Evolutionary conservation across 805 yeast genomes (phyloP).

Genomic region (Candida khao-thaluensis): DNA sequence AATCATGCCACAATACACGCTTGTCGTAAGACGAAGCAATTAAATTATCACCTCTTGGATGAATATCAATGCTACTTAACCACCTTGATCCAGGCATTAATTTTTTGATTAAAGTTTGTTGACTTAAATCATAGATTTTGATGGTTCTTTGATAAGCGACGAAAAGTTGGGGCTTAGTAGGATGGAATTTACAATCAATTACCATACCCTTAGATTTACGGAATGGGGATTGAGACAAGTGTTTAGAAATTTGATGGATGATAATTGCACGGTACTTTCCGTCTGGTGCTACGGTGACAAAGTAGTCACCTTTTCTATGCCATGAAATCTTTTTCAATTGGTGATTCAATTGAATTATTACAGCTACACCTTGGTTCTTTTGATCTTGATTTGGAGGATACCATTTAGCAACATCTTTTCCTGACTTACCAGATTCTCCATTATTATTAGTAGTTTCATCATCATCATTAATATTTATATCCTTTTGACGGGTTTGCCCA

Average conservation of each 20-base stretch:
- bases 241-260: conserved; percentile 93
- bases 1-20: conserved; percentile 95
- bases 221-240: conserved; percentile 94
- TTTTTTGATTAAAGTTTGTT: conserved; percentile 79
- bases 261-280: conserved; percentile 84
- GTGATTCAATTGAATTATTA: conserved; percentile 63
- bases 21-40: conserved; percentile 92
- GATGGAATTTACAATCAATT: conserved; percentile 96
- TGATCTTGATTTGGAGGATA: conserved; percentile 68
- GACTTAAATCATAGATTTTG: conserved; percentile 85
- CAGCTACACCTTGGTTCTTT: conserved; percentile 62
- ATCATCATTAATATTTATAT: conserved; percentile 37
- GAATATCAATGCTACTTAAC: conserved; percentile 88
- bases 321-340: conserved; percentile 82
- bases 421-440: conserved; percentile 27
- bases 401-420: conserved; percentile 74
- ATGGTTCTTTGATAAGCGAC: conserved; percentile 93
- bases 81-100: conserved; percentile 94
- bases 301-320: conserved; percentile 97
- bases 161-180: conserved; percentile 88
- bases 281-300: conserved; percentile 95
- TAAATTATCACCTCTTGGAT: conserved; percentile 94
- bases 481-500: conserved; percentile 47
- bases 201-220: conserved; percentile 88
- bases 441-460: conserved; percentile 35